These are phyloP conservation scores for Amylostereum chailletii DNA, from an alignment of 1,284 basidiomycete species.

Conservation along the genomic window DNA sequence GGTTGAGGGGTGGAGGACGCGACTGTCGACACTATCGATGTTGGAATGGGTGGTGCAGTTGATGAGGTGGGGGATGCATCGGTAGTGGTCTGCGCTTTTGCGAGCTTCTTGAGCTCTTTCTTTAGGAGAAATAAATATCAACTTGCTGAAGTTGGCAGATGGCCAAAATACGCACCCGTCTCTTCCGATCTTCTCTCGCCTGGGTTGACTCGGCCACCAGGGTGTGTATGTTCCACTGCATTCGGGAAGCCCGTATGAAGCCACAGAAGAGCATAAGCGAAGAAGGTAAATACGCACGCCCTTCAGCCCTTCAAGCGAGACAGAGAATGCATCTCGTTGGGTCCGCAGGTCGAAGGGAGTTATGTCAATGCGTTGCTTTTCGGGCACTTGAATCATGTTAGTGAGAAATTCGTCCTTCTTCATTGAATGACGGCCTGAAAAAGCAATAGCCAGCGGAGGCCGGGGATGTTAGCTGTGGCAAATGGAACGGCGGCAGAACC, in stretches of 20 bases:
- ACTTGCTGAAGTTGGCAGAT: constrained; percentile 13
- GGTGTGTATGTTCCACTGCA: constrained; percentile 60
- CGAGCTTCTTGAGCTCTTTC: constrained; percentile 68
- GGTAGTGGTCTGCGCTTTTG: constrained; percentile 48
- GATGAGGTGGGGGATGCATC: constrained; percentile 18
- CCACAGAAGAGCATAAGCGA: constrained; percentile 6
- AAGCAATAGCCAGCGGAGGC: neutral
- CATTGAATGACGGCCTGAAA: constrained; percentile 67
- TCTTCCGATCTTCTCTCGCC: constrained; percentile 70
- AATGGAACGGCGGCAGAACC: constrained; percentile 4
- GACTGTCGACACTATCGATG: constrained; percentile 14
- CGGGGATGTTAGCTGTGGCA: constrained; percentile 7
- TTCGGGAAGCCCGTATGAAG: constrained; percentile 2
- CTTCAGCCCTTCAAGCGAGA: constrained; percentile 67
- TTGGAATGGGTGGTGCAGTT: constrained; percentile 20
- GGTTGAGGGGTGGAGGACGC: constrained; percentile 7
- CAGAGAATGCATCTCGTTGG: constrained; percentile 62
- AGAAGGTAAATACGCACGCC: constrained; percentile 43
- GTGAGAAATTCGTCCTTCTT: constrained; percentile 72
- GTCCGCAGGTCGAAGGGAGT: constrained; percentile 56
- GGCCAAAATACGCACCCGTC: constrained; percentile 43
- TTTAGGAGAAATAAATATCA: constrained; percentile 19
- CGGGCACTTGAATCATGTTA: constrained; percentile 55
- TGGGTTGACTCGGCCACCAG: constrained; percentile 64
- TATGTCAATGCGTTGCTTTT: constrained; percentile 62